Evolutionary conservation across 2,329 filamentous ascomycete species (phyloP), one percentile per base, ranked within the genome.

Genomic region (Coniosporium tulheliwenetii): DNA sequence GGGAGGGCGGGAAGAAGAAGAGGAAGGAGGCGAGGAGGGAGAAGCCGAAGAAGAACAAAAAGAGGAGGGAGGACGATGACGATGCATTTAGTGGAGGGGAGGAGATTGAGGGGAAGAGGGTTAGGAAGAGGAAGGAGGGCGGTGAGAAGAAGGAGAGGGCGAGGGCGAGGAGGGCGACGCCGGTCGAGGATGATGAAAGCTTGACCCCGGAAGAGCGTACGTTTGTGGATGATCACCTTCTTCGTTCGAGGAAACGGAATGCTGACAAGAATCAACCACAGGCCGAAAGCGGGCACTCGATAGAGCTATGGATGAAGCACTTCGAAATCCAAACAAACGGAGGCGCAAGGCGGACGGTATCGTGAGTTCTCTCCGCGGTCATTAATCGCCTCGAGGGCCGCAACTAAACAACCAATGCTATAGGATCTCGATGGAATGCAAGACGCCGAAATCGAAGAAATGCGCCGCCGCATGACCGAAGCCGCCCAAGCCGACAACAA

Each of bases 361-460:
- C 59, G 83, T 87, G 69, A 41, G 79, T 69, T 34, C 8, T 35
- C 19, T 16, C 26, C 19, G 13, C 32, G 8, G 14, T 4, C n/a
- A 26, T 26, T 26, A 3, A 26, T 26, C 7, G 3, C 19, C 19
- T 26, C 7, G 19, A 26, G 4, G 19, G 19, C 19, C 19, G 19
- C 7, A 26, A 7, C 10, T 30, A 34, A 30, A 30, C 30, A 48
- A 30, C 47, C 38, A 38, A 8, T 10, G 12, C 9, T 26, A 14
- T 51, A 89, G 82, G 89, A 96, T 48, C 71, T 96, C 37, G 87
- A 95, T 58, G 80, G 85, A 52, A 80, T 83, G 63, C 83, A 89
- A 49, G 91, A 96, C 57, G 82, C 86, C 36, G 81, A 93, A 54
- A 86, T 98, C 47, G 85, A 85, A 43, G 72, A 81, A 38, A 80